phyloP scores from a whole-genome alignment of 2,329 filamentous ascomycete genomes.

The Ilyonectria destructans region DNA sequence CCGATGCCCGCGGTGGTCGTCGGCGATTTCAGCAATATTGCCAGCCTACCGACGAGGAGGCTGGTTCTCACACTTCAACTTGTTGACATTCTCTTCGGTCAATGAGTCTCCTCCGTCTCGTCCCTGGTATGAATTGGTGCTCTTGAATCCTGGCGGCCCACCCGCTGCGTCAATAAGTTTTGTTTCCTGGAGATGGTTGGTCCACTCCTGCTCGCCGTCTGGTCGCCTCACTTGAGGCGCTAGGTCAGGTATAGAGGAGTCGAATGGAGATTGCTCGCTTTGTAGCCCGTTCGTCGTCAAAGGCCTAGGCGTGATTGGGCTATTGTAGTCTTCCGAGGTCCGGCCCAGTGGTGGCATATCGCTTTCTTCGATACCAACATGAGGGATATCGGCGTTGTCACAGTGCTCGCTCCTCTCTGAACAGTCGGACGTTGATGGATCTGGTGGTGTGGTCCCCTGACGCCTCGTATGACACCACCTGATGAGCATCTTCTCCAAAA shows the following conservation, averaged over 20 bases:
- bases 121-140: conserved; percentile 55
- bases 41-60: conserved; percentile 37
- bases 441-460: conserved; percentile 41
- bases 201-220: conserved; percentile 60
- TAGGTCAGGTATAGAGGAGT: conserved; percentile 54
- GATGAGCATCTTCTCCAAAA: conserved; percentile 80
- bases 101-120: conserved; percentile 60
- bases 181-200: conserved; percentile 62
- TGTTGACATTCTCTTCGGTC: conserved; percentile 70
- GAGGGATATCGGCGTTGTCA: conserved; percentile 59
- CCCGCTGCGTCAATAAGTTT: conserved; percentile 66
- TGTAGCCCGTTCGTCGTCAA: conserved; percentile 56
- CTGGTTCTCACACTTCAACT: conserved; percentile 58
- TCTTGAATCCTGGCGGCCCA: conserved; percentile 53
- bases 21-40: not conserved
- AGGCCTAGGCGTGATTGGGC: conserved; percentile 60
- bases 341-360: conserved; percentile 34
- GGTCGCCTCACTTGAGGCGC: conserved; percentile 53
- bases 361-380: conserved; percentile 53
- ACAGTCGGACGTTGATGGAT: conserved; percentile 59
- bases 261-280: conserved; percentile 62
- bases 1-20: conserved; percentile 7
- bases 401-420: conserved; percentile 64
- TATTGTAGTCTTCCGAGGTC: conserved; percentile 51
- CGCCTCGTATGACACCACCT: conserved; percentile 71